Base-by-base conservation (phyloP, 2,329 filamentous ascomycete genomes). In the Penicillium sp. region DNA sequence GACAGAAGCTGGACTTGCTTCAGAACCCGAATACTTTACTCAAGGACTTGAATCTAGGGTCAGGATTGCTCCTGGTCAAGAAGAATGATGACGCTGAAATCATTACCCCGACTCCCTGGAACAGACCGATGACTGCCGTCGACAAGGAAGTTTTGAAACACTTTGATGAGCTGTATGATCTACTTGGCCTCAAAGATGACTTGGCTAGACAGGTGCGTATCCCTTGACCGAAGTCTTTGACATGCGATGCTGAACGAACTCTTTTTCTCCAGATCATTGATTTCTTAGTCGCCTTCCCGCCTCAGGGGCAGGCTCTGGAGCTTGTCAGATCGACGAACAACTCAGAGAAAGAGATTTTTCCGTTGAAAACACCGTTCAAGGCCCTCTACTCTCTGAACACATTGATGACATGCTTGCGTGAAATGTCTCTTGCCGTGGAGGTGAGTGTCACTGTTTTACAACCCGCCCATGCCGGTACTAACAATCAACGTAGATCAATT, bases 101-200 rank as follows among this genome's bases (percentile, higher is more conserved):
- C 38, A 40, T 65, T 13, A 54, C 65, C 1, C 52, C 63, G 43
- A 57, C 58, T 21, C 67, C 66, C 14, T 67, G 64, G 77, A 57
- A 80, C 73, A 48, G 84, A 76, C 46, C 82, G 77, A 44, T 86
- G 77, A 58, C 81, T 76, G 34, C 81, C 1, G 79, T 97, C 3
- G 91, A 97, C 67, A 81, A 84, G 11, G 89, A 93, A 63, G 86
- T 97, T 21, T 77, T 94, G 61, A 82, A 86, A 53, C 89, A 95
- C 70, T 96, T 96, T 65, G 83, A 90, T 50, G 86, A 93, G 56
- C 75, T 99, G 22, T 96, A 94, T 81, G 83, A 85, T 41, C 88
- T 93, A 65, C 79, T 97, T 50, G 85, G 86, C 59, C 83, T 92
- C 75, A 83, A 89, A 42, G 86, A 92, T 54, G 79, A 77, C 46